Conservation (phyloP, 2,329 filamentous ascomycete genomes). For the Exutisphaerella laricina region DNA sequence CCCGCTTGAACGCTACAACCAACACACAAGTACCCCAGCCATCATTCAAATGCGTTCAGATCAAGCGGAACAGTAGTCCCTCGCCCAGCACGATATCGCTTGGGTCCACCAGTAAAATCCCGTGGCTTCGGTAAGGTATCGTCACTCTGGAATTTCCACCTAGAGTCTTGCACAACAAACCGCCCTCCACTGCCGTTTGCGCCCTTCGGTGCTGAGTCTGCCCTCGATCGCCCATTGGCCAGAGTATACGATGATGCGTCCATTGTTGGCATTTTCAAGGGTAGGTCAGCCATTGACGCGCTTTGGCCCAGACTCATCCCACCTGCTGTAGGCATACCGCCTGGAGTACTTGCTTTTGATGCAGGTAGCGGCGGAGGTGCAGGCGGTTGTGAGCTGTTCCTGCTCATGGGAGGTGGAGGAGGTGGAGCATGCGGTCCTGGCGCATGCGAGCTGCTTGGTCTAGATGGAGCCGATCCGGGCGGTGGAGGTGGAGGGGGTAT, state of each 20-base stretch:
- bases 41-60: slow-evolving; percentile 54
- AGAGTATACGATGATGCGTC: slow-evolving; percentile 34
- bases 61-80: slow-evolving; percentile 93
- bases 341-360: slow-evolving; percentile 25
- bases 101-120: slow-evolving; percentile 67
- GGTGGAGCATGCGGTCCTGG: slow-evolving; percentile 13
- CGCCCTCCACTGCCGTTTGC: slow-evolving; percentile 18
- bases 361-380: slow-evolving; percentile 30
- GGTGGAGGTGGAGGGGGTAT: slow-evolving; percentile 39
- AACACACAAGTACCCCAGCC: background rate
- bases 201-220: slow-evolving; percentile 15
- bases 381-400: slow-evolving; percentile 26
- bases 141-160: slow-evolving; percentile 86
- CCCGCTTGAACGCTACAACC: slow-evolving; percentile 8
- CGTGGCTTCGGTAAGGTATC: slow-evolving; percentile 76
- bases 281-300: slow-evolving; percentile 4
- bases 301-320: slow-evolving; percentile 18
- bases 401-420: slow-evolving; percentile 35
- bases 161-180: slow-evolving; percentile 50
- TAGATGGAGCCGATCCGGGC: slow-evolving; percentile 30
- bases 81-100: slow-evolving; percentile 81
- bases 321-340: slow-evolving; percentile 28
- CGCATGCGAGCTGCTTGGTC: slow-evolving; percentile 28
- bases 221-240: slow-evolving; percentile 35
- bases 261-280: slow-evolving; percentile 13